phyloP scores from a whole-genome alignment of 1,284 basidiomycete genomes.

The Ustilago loliicola region DNA sequence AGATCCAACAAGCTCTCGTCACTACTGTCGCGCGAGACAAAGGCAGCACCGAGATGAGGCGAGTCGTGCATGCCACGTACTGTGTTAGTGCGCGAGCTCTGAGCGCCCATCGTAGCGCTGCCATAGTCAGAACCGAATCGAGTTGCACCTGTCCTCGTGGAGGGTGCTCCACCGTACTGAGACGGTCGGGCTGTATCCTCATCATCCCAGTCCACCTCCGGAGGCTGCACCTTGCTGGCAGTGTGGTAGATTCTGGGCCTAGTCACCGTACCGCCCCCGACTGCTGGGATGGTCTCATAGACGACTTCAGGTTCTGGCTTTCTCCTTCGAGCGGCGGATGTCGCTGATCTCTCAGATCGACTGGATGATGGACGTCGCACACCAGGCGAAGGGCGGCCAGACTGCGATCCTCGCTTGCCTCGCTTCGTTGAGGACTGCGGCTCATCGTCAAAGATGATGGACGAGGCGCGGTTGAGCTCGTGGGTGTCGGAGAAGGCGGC shows the following conservation, averaged over 20 bases:
- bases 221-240: conserved; percentile 75
- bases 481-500: conserved; percentile 57
- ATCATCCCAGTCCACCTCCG: conserved; percentile 57
- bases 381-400: conserved; percentile 13
- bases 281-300: conserved; percentile 81
- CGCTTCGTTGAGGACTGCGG: conserved; percentile 25
- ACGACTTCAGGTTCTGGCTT: conserved; percentile 40
- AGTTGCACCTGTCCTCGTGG: conserved; percentile 45
- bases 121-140: conserved; percentile 49
- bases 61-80: conserved; percentile 36
- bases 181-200: conserved; percentile 50
- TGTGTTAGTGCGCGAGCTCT: conserved; percentile 51
- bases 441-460: conserved; percentile 55
- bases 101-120: conserved; percentile 48
- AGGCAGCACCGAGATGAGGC: conserved; percentile 35
- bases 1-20: conserved; percentile 49
- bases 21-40: conserved; percentile 40
- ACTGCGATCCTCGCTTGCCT: conserved; percentile 30
- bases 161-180: conserved; percentile 45
- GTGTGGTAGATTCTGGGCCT: conserved; percentile 81
- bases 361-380: conserved; percentile 28
- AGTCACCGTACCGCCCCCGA: conserved; percentile 81
- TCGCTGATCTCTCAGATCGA: conserved; percentile 22
- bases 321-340: conserved; percentile 13
- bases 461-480: conserved; percentile 48